Evolutionary conservation across 441 rosid species (phyloP).

Genomic region (Pelargonium hybrid): DNA sequence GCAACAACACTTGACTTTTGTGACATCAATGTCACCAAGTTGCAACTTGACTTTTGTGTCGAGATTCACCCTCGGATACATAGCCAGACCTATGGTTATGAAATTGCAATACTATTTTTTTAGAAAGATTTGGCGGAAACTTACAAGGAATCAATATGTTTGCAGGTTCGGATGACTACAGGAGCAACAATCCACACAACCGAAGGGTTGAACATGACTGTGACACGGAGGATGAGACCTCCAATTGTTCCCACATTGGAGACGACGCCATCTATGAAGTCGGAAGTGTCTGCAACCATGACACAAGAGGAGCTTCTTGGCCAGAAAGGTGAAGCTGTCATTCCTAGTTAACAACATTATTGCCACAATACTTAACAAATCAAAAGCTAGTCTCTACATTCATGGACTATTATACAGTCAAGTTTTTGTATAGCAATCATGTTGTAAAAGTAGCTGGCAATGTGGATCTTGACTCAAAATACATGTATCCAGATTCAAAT

Average conservation of each 20-base stretch:
- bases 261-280: constrained; percentile 24
- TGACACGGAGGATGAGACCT: constrained; percentile 48
- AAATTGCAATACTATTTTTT: not conserved
- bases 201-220: constrained; percentile 63
- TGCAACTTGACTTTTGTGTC: too few species aligned
- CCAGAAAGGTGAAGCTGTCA: constrained; percentile 43
- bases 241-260: constrained; percentile 39
- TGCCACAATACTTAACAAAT: not conserved
- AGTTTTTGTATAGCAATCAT: not conserved
- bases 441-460: too few species aligned
- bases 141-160: not conserved
- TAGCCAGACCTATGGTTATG: not conserved
- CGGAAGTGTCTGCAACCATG: constrained; percentile 19
- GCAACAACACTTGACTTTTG: too few species aligned
- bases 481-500: too few species aligned
- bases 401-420: not conserved
- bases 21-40: too few species aligned
- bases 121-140: not conserved
- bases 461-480: too few species aligned
- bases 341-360: constrained; percentile 15
- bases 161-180: constrained; percentile 92
- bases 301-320: constrained; percentile 26
- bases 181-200: constrained; percentile 99
- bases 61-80: not conserved
- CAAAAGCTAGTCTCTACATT: not conserved